phyloP scores from a whole-genome alignment of 1,284 basidiomycete species.

The Ustilago shanxiensis region DNA sequence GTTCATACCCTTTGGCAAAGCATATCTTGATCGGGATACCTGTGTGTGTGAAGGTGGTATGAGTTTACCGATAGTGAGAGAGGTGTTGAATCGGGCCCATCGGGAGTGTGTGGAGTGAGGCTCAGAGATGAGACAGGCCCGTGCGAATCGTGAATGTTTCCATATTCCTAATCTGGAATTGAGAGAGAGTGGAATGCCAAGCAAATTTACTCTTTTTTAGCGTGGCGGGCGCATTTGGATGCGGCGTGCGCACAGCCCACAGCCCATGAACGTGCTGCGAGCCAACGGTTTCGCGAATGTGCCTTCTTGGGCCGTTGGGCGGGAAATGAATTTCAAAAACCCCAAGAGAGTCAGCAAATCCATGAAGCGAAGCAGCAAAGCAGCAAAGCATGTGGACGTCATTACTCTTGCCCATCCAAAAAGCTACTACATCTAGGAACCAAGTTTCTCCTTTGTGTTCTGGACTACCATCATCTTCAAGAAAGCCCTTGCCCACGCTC shows the following conservation, averaged over 20 bases:
- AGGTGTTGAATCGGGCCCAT: not conserved
- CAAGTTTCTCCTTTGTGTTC: too few species aligned
- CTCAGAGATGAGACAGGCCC: not conserved
- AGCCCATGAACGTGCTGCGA: not conserved
- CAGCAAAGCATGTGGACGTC: too few species aligned
- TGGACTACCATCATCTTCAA: not conserved
- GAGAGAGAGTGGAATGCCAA: conserved; percentile 14
- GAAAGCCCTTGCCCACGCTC: too few species aligned
- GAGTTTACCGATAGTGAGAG: too few species aligned
- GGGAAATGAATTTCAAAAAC: conserved; percentile 12
- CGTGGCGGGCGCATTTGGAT: not conserved
- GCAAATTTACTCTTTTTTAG: conserved; percentile 3
- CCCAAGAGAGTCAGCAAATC: not conserved
- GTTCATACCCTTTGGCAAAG: not conserved
- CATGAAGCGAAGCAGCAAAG: too few species aligned
- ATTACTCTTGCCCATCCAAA: too few species aligned
- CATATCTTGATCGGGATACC: not conserved
- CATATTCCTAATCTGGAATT: conserved; percentile 5
- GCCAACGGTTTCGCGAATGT: not conserved
- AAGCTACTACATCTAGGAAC: too few species aligned
- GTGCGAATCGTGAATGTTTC: conserved; percentile 10
- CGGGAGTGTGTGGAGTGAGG: too few species aligned
- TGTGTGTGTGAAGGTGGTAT: not conserved
- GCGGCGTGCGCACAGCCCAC: too few species aligned
- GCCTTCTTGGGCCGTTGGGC: not conserved